phyloP scores from a whole-genome alignment of 2,329 filamentous ascomycete genomes.

The Botrytis porri region DNA sequence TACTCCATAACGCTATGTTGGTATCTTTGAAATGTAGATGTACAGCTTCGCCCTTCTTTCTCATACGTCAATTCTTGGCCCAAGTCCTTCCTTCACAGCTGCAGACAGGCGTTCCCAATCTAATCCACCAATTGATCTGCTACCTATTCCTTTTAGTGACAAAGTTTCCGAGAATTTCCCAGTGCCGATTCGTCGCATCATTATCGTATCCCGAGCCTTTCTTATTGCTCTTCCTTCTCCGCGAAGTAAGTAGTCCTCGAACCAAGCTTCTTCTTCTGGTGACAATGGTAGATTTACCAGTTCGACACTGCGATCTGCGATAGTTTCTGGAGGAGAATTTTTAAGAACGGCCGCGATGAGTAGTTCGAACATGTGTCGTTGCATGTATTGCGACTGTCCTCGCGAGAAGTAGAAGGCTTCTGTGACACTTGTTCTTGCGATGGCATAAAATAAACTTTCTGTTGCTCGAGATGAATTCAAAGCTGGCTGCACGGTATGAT shows the following conservation, averaged over 20 bases:
- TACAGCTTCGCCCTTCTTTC: background rate
- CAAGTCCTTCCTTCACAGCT: constrained; percentile 36
- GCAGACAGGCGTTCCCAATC: constrained; percentile 35
- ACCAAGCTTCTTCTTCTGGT: constrained; percentile 67
- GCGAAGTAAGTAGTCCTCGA: constrained; percentile 63
- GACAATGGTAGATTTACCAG: constrained; percentile 72
- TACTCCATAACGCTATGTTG: constrained; percentile 21
- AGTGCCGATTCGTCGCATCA: constrained; percentile 69
- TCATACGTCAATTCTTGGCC: constrained; percentile 28
- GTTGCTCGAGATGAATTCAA: constrained; percentile 62
- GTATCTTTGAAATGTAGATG: constrained; percentile 19
- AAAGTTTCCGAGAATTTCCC: constrained; percentile 55
- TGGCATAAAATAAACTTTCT: constrained; percentile 64
- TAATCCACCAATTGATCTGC: constrained; percentile 31
- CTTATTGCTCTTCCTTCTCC: constrained; percentile 63
- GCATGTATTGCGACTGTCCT: constrained; percentile 58
- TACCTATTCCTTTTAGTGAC: constrained; percentile 41
- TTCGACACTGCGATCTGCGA: constrained; percentile 60
- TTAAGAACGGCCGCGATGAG: constrained; percentile 59
- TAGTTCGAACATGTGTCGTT: constrained; percentile 63
- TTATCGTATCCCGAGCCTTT: constrained; percentile 67
- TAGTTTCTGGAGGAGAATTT: constrained; percentile 40
- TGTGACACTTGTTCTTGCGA: constrained; percentile 63
- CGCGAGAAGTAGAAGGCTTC: constrained; percentile 74
- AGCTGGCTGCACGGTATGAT: constrained; percentile 70